Evolutionary conservation across 2,329 filamentous ascomycete species (phyloP).

Genomic region (Aureobasidium sp.): DNA sequence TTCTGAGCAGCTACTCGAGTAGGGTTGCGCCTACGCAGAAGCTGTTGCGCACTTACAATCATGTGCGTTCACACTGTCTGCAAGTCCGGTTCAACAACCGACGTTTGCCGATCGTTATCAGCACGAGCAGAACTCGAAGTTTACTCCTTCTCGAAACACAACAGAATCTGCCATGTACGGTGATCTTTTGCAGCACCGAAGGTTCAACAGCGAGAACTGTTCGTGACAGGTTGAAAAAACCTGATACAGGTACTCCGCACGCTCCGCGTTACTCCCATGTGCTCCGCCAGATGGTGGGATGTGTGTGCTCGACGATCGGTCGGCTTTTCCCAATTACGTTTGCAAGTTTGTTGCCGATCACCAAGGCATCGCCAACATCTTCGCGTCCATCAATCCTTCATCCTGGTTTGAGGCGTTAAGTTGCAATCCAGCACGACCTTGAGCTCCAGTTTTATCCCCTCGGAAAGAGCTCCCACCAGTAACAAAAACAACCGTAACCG

Average conservation of each 20-base stretch:
- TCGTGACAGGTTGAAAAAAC: conserved; percentile 1
- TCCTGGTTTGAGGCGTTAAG: neutral
- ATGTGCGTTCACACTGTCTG: neutral
- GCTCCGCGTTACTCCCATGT: neutral
- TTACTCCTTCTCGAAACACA: neutral
- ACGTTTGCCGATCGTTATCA: conserved; percentile 9
- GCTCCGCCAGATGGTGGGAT: neutral
- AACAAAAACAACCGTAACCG: neutral
- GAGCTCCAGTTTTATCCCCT: conserved; percentile 8
- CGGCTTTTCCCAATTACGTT: neutral
- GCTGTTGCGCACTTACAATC: neutral
- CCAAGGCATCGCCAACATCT: neutral
- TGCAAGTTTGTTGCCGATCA: neutral
- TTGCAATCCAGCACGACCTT: conserved; percentile 3
- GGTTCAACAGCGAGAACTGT: neutral
- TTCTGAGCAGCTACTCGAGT: neutral
- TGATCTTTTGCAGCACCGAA: neutral
- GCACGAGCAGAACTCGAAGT: neutral
- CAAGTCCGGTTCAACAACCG: neutral
- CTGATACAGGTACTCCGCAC: neutral
- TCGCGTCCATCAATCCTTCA: conserved; percentile 3
- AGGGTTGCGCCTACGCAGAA: neutral
- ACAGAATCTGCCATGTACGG: neutral
- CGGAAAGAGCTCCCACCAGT: conserved; percentile 2
- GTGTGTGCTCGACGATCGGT: neutral